Base-by-base conservation (phyloP, 805 yeast species). In the Saccharomyces eubayanus region DNA sequence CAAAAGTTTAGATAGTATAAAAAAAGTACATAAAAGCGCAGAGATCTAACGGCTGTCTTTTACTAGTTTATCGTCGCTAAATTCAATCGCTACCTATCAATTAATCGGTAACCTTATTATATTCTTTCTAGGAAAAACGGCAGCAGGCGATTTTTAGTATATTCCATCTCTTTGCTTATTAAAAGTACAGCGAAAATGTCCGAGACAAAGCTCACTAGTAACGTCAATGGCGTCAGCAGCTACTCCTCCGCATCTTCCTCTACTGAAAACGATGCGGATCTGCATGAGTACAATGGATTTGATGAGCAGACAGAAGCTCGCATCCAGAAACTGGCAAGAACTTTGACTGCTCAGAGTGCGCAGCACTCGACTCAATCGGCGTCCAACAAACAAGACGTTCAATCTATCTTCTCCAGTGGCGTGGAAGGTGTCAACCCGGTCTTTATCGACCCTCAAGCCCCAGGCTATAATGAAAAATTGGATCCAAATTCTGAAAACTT, bases 401-500 rank as follows among this genome's bases (percentile, higher is more conserved):
- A 36, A 36, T 53, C 59, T 10, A 46, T 56, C 6, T 58, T 56
- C 45, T 52, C 49, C 30, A 47, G 51, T 5, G 29, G 31, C 10
- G 48, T 52, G n/a, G 54, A 52, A n/a, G 62, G 62, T 47, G 45
- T 61, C 11, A 61, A 61, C 51, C 64, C 64, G 3, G 57, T 61
- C 6, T 56, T 55, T 24, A 31, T 53, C 21, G 52, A 50, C 12
- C 48, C 41, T 11, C 48, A 31, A n/a, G 59, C 62, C 2, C 54
- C 50, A n/a, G 60, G 54, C 21, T 49, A 61, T 11, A 81, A 77
- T 57, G 77, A 78, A 2, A 62, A 69, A 41, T 72, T 86, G 57
- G 81, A 85, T 62, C 92, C 92, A 9, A 72, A 77, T 53, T 71
- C 77, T 48, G 80, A 76, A 1, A 63, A 77, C 30, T 86, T 86